phyloP scores from a whole-genome alignment of 139 green algal species.

The Diplosphaera chodatii region DNA sequence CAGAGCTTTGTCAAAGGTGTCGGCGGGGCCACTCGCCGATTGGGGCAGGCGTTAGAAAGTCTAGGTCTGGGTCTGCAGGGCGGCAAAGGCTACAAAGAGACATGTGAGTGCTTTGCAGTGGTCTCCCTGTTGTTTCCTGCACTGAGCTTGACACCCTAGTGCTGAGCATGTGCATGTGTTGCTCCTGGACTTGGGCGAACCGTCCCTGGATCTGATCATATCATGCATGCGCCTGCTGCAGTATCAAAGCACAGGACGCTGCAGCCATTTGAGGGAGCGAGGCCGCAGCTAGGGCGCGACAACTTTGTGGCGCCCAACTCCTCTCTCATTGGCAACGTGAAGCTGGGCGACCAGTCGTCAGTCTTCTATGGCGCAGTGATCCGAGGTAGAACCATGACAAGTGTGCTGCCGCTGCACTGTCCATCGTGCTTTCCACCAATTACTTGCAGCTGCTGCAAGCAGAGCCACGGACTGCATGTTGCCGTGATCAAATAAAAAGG shows the following conservation, averaged over 20 bases:
- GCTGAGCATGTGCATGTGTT: no score
- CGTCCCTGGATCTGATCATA: no score
- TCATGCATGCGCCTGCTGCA: no score
- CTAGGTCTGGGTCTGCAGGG: conserved; percentile 44
- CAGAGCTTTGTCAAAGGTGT: conserved; percentile 1
- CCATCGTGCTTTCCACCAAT: no score
- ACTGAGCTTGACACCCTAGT: no score
- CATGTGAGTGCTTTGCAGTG: no score
- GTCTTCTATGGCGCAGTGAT: conserved; percentile 91
- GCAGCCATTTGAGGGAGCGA: conserved; percentile 13
- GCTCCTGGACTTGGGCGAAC: no score
- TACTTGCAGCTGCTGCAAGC: no score
- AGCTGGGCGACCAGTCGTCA: conserved; percentile 62
- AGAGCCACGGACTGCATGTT: no score
- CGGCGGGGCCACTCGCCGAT: conserved; percentile 9
- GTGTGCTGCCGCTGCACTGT: no score
- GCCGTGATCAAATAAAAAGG: no score
- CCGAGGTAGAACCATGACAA: conserved; percentile 75
- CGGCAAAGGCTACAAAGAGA: conserved; percentile 40
- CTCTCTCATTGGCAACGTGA: conserved; percentile 87
- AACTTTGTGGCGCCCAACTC: conserved; percentile 86
- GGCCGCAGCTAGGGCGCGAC: conserved; percentile 45
- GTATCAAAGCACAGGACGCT: conserved; percentile 41
- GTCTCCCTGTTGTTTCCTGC: no score
- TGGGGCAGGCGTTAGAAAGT: conserved; percentile 39